Conservation (phyloP, 306 rosid species). For the Lathyrus sativus region DNA sequence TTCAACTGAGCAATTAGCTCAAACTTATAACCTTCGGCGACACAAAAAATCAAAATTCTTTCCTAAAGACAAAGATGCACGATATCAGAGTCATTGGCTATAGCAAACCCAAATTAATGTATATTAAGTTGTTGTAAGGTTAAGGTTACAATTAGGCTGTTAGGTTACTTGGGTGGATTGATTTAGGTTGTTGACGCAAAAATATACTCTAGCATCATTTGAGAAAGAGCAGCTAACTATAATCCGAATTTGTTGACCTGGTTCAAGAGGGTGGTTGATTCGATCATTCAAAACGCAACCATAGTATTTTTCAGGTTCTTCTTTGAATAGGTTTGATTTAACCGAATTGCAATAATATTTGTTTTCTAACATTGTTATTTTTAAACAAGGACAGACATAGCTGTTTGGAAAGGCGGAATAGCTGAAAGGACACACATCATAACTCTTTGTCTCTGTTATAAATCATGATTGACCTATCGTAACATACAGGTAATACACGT, state of each 20-base stretch:
- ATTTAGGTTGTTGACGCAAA: constrained; percentile 72
- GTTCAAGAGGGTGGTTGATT: too few relatives aligned
- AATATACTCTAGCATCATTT: constrained; percentile 77
- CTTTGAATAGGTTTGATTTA: constrained; percentile 53
- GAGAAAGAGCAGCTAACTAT: constrained; percentile 95
- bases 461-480: constrained; percentile 86
- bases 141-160: too few relatives aligned
- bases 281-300: too few relatives aligned
- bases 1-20: too few relatives aligned
- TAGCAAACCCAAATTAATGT: constrained; percentile 12
- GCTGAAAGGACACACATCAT: constrained; percentile 92
- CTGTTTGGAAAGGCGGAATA: constrained; percentile 76
- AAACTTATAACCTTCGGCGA: too few relatives aligned
- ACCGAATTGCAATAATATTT: constrained; percentile 80
- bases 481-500: constrained; percentile 77
- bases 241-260: constrained; percentile 43
- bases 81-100: constrained; percentile 16
- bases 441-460: constrained; percentile 86
- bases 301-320: too few relatives aligned
- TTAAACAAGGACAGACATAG: too few relatives aligned
- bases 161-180: constrained; percentile 15
- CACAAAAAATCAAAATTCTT: constrained; percentile 68
- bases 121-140: not conserved
- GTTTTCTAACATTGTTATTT: constrained; percentile 55
- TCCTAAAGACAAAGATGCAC: constrained; percentile 53